phyloP scores from a whole-genome alignment of 2,329 filamentous ascomycete genomes.

The Scedosporium dehoogii region DNA sequence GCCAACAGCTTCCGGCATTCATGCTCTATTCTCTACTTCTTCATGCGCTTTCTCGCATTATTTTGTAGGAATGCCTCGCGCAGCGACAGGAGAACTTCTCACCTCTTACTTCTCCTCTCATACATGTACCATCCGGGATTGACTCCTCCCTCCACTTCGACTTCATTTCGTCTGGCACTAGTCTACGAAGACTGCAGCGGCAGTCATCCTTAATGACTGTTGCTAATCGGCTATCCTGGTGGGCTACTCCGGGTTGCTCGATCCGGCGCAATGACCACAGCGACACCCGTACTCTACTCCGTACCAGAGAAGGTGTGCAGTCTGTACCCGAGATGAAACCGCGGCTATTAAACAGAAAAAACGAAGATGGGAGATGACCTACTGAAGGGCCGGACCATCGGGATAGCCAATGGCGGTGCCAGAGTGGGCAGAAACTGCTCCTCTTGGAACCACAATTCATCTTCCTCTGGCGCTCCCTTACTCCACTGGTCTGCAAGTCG shows the following conservation, averaged over 20 bases:
- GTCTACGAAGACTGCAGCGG: neutral
- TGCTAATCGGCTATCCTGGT: neutral
- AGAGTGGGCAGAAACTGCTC: neutral
- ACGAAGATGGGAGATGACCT: neutral
- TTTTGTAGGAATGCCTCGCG: neutral
- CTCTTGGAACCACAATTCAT: neutral
- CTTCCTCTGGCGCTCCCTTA: neutral
- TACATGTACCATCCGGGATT: neutral
- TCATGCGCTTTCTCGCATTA: neutral
- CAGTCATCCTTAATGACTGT: neutral
- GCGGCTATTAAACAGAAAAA: neutral
- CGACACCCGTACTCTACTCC: too few relatives aligned
- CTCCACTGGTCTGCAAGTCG: neutral
- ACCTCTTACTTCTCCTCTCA: neutral
- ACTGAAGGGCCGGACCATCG: neutral
- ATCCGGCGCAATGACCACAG: neutral
- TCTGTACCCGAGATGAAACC: conserved; percentile 2
- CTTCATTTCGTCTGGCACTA: neutral
- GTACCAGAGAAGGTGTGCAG: neutral
- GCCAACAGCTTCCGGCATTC: neutral
- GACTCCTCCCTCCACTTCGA: neutral
- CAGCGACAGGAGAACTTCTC: neutral
- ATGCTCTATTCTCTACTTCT: neutral
- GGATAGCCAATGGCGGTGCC: neutral
- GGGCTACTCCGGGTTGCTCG: neutral